Evolutionary conservation across 768 basidiomycete genomes (phyloP).

Genomic region (Clathrus columnatus): DNA sequence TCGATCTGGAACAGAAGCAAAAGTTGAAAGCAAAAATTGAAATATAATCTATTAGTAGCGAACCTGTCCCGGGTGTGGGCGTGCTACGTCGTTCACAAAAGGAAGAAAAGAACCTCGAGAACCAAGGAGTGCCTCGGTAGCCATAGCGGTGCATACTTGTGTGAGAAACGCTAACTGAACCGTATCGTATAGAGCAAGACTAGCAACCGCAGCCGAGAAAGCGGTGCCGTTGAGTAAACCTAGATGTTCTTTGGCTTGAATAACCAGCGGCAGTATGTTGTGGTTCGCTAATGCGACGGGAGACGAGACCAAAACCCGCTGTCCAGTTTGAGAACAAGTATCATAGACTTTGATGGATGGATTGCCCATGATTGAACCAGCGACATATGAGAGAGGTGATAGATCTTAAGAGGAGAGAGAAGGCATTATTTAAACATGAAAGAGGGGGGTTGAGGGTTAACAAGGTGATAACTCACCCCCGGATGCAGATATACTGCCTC

Average conservation of each 20-base stretch:
- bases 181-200: conserved; percentile 23
- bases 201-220: conserved; percentile 21
- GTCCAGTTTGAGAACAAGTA: conserved; percentile 35
- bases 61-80: conserved; percentile 79
- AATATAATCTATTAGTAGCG: conserved; percentile 13
- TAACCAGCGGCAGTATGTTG: conserved; percentile 39
- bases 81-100: conserved; percentile 33
- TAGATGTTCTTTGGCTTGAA: conserved; percentile 25
- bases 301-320: not conserved
- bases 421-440: not conserved
- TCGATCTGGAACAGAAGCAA: conserved; percentile 21
- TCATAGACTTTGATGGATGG: conserved; percentile 34
- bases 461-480: conserved; percentile 16
- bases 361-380: conserved; percentile 25
- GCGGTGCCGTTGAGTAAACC: conserved; percentile 26
- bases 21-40: not conserved
- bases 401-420: conserved; percentile 7
- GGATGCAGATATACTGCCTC: conserved; percentile 25
- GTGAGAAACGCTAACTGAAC: conserved; percentile 25
- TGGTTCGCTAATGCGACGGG: conserved; percentile 30
- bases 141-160: conserved; percentile 20
- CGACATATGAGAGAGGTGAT: conserved; percentile 24
- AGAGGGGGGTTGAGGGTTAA: conserved; percentile 14
- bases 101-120: conserved; percentile 16
- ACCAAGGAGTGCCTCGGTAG: conserved; percentile 25